These are phyloP conservation scores for Microthlaspi erraticum DNA, from an alignment of 345 rosid genomes.

Conservation along the genomic window DNA sequence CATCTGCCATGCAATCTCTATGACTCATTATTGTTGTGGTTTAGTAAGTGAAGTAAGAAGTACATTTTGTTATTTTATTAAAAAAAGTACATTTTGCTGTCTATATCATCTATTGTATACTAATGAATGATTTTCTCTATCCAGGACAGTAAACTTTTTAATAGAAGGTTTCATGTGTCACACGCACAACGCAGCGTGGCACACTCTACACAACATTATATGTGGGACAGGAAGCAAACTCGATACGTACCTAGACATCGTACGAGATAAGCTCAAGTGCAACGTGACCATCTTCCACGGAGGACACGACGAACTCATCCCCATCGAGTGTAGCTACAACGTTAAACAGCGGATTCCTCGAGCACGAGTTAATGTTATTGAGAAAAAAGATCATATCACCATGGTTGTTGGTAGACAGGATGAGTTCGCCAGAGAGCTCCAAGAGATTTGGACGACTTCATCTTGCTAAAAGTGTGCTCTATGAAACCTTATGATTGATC, in stretches of 20 bases:
- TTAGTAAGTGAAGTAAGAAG: neutral
- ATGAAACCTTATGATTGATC: slow-evolving; percentile 16
- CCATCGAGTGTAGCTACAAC: slow-evolving; percentile 80
- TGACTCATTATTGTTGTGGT: slow-evolving; percentile 1
- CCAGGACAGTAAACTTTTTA: slow-evolving; percentile 79
- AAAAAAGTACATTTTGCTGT: neutral
- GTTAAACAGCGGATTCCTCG: slow-evolving; percentile 66
- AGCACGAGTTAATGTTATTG: slow-evolving; percentile 70
- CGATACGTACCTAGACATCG: slow-evolving; percentile 70
- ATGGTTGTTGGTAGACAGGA: slow-evolving; percentile 87
- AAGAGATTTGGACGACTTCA: slow-evolving; percentile 72
- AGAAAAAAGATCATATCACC: slow-evolving; percentile 84
- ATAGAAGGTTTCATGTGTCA: slow-evolving; percentile 94
- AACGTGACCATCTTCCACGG: slow-evolving; percentile 82
- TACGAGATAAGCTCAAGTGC: slow-evolving; percentile 66
- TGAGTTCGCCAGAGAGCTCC: slow-evolving; percentile 79
- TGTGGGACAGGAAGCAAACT: slow-evolving; percentile 89
- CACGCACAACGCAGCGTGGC: slow-evolving; percentile 97
- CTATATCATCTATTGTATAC: neutral
- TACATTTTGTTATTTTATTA: no score
- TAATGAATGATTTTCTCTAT: slow-evolving; percentile 7
- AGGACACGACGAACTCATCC: slow-evolving; percentile 78
- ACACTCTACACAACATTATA: slow-evolving; percentile 93
- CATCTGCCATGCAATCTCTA: neutral
- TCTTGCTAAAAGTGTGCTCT: slow-evolving; percentile 28